Percentiles rank a stretch among this genome's conserved stretches.
These are phyloP conservation scores for Rhodomyrtus tomentosa DNA, from an alignment of 345 rosid genomes.

Conservation along the genomic window DNA sequence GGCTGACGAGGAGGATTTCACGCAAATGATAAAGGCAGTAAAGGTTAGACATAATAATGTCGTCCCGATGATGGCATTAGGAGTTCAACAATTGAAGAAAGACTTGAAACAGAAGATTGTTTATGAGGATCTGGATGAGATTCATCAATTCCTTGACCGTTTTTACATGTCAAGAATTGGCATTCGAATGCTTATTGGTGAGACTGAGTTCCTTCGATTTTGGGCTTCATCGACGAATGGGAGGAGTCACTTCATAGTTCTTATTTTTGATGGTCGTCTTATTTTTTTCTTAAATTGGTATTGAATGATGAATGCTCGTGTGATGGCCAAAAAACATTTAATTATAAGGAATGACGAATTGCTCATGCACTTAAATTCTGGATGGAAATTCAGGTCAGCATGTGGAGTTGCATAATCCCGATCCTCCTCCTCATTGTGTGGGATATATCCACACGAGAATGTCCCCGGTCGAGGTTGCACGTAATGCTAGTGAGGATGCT, in stretches of 20 bases:
- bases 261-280: background rate
- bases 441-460: slow-evolving; percentile 91
- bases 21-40: slow-evolving; percentile 88
- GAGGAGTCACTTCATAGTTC: background rate
- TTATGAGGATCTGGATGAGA: slow-evolving; percentile 62
- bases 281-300: background rate
- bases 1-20: slow-evolving; percentile 64
- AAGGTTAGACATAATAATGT: slow-evolving; percentile 98
- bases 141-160: slow-evolving; percentile 90
- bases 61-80: slow-evolving; percentile 94
- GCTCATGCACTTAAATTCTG: background rate
- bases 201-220: background rate
- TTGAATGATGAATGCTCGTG: background rate
- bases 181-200: slow-evolving; percentile 2
- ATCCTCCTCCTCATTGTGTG: slow-evolving; percentile 66
- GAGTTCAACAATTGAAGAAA: slow-evolving; percentile 93
- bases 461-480: slow-evolving; percentile 91
- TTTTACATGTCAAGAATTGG: slow-evolving; percentile 10
- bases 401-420: slow-evolving; percentile 93
- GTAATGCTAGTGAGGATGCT: slow-evolving; percentile 86
- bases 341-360: background rate
- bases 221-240: background rate
- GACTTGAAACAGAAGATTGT: slow-evolving; percentile 35
- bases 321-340: background rate
- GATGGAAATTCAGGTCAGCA: slow-evolving; percentile 81